Conservation (phyloP, 116 monocot genomes). For the Iris pallida region DNA sequence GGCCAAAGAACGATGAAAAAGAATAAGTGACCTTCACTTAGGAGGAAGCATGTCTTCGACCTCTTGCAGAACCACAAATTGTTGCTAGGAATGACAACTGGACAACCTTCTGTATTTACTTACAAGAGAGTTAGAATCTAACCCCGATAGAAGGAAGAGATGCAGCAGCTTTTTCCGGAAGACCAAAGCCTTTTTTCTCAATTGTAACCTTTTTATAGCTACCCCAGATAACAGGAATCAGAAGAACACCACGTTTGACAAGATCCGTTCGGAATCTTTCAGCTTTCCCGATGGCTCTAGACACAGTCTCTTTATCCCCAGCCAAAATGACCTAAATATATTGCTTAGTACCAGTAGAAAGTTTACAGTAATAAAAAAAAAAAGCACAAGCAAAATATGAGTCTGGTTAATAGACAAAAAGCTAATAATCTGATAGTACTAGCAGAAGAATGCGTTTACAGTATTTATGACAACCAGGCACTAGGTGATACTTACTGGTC, state of each 20-base stretch:
- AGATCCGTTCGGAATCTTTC: slow-evolving; percentile 89
- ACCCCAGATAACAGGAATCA: slow-evolving; percentile 87
- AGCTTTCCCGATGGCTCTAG: slow-evolving; percentile 68
- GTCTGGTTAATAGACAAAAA: no score
- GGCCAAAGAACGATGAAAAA: no score
- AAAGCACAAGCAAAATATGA: background rate
- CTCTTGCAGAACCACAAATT: no score
- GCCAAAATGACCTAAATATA: slow-evolving; percentile 84
- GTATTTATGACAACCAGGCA: background rate
- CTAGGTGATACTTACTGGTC: slow-evolving; percentile 66
- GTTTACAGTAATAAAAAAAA: background rate
- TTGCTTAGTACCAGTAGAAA: slow-evolving; percentile 16
- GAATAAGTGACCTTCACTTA: no score
- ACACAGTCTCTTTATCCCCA: slow-evolving; percentile 70
- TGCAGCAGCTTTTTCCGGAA: slow-evolving; percentile 37
- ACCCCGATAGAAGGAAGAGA: slow-evolving; percentile 91
- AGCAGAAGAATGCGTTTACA: background rate
- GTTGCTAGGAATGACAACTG: no score
- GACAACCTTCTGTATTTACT: slow-evolving; percentile 1
- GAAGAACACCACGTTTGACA: slow-evolving; percentile 71
- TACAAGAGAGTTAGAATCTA: slow-evolving; percentile 22
- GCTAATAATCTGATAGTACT: no score
- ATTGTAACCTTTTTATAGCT: slow-evolving; percentile 28
- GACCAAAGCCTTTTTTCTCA: slow-evolving; percentile 71
- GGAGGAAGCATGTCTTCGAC: no score